Base-by-base conservation (phyloP, 1,284 basidiomycete species). In the Takashimella tepidaria region DNA sequence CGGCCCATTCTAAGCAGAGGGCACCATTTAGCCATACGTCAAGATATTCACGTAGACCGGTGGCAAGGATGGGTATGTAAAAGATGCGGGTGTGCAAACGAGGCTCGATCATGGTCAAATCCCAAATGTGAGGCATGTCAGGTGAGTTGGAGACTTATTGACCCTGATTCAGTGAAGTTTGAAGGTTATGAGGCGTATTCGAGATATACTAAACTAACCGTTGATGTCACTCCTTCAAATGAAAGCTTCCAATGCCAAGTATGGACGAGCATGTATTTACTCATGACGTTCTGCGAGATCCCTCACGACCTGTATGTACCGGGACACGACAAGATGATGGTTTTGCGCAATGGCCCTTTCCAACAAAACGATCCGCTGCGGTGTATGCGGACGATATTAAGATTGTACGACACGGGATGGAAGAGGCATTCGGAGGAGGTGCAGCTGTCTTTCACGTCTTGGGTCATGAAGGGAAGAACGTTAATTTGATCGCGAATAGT, bases 31-130 rank as follows among this genome's bases (percentile, higher is more conserved):
- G 42, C 24, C 12, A 51, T 50, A 31, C 57, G 58, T 5, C 40
- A 50, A 4, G 54, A 63, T 12, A 56, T 59, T 2, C 65, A 66
- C 11, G 50, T 56, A 21, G 63, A 68, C 12, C 62, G 58, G 43
- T 74, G 72, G 72, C 57, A 53, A 41, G 66, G 66, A 2, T 73
- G 67, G 67, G 63, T 68, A 27, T 74, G 72, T 42, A 25, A 50
- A 6, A 57, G 57, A 41, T 74, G 72, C 45, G 64, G 63, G 2
- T 57, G 61, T 45, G 69, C 70, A 10, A 66, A 69, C 45, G 68
- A 73, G 49, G 51, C 69, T 10, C 54, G 57, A 20, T 57, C 62
- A n/a, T 74, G 72, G 72, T 41, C 52, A 27, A 67, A 63, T 3
- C 69, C 66, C 66, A 47, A 59, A 25, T 74, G 72, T 51, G 66